Conservation (phyloP, 1,284 basidiomycete species). For the Stygiomarasmius scandens region DNA sequence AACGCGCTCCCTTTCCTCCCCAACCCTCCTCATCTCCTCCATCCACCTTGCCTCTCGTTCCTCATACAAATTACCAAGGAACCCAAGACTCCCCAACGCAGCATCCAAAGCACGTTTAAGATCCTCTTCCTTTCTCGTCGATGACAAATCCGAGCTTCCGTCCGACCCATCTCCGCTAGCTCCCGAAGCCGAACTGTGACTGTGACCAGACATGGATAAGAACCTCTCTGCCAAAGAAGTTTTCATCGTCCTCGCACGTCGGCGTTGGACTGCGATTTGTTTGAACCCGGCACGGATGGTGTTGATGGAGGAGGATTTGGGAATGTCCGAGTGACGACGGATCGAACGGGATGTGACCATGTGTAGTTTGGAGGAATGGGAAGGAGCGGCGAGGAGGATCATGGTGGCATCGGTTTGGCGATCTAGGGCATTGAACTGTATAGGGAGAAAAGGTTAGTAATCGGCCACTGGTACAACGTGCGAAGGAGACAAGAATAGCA, state of each 20-base stretch:
- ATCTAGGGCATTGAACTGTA: slow-evolving; percentile 75
- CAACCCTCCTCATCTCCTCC: slow-evolving; percentile 67
- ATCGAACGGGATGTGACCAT: slow-evolving; percentile 67
- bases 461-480: not conserved
- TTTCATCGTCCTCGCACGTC: slow-evolving; percentile 49
- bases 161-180: slow-evolving; percentile 58
- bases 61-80: slow-evolving; percentile 64
- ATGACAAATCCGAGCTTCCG: slow-evolving; percentile 43
- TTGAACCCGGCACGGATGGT: slow-evolving; percentile 59
- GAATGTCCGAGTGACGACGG: slow-evolving; percentile 52
- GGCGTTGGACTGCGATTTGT: slow-evolving; percentile 59
- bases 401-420: slow-evolving; percentile 78
- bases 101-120: slow-evolving; percentile 65
- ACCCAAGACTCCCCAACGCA: slow-evolving; percentile 63
- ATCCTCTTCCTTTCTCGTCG: slow-evolving; percentile 53
- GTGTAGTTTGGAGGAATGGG: slow-evolving; percentile 67
- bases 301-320: slow-evolving; percentile 49
- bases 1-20: slow-evolving; percentile 67
- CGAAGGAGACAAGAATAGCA: not conserved
- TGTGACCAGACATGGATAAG: slow-evolving; percentile 39
- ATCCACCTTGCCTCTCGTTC: slow-evolving; percentile 67
- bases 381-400: slow-evolving; percentile 71
- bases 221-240: slow-evolving; percentile 62
- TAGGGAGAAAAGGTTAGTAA: not conserved
- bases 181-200: slow-evolving; percentile 16